phyloP scores from a whole-genome alignment of 2,329 filamentous ascomycete genomes.

The Paramyrothecium sp. region DNA sequence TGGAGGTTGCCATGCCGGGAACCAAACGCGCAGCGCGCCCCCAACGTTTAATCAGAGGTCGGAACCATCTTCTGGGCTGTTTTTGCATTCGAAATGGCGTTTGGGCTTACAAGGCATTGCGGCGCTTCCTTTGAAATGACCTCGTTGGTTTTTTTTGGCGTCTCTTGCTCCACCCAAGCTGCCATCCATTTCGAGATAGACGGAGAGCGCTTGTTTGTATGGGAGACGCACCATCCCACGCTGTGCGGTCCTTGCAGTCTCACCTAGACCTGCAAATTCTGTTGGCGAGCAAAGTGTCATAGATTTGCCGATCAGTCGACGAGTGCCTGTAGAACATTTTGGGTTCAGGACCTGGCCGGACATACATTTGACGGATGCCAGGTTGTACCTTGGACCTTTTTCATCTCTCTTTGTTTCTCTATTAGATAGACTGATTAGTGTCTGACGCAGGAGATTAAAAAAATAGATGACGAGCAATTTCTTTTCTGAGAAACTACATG shows the following conservation, averaged over 20 bases:
- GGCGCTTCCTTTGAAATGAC: not conserved
- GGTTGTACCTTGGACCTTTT: not conserved
- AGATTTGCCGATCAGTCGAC: not conserved
- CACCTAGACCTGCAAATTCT: too few species aligned
- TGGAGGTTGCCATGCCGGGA: too few species aligned
- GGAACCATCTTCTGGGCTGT: not conserved
- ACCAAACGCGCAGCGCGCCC: not conserved
- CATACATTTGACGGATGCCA: not conserved
- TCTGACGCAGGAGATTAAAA: not conserved
- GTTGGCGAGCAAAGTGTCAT: not conserved
- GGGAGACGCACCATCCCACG: too few species aligned
- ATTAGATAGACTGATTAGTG: not conserved
- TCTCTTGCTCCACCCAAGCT: not conserved
- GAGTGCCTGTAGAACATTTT: not conserved
- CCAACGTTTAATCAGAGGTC: not conserved
- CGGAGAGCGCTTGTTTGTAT: too few species aligned
- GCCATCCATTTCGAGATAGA: too few species aligned
- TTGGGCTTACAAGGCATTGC: constrained; percentile 8
- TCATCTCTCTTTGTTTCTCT: not conserved
- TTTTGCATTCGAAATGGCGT: constrained; percentile 17
- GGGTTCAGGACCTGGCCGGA: not conserved
- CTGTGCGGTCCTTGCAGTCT: too few species aligned
- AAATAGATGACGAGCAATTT: not conserved
- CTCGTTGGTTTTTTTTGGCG: not conserved
- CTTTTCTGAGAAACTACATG: not conserved